Conservation (phyloP, 2,329 filamentous ascomycete genomes). For the Talaromyces sp. region DNA sequence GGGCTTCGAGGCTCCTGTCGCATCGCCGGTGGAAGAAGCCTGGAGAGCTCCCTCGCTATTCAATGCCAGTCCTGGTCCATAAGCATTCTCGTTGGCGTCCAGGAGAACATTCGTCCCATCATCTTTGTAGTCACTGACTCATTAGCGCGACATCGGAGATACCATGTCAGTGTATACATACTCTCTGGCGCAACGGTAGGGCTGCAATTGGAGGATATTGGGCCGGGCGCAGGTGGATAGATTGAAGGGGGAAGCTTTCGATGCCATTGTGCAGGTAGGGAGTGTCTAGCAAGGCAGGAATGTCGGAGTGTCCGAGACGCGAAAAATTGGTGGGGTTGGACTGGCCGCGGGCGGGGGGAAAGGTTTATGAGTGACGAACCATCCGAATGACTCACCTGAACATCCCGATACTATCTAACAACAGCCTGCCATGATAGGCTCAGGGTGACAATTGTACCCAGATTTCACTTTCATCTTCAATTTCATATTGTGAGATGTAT, state of each 20-base stretch:
- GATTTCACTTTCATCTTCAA: too few relatives aligned
- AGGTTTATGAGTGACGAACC: background rate
- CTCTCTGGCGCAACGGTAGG: slow-evolving; percentile 82
- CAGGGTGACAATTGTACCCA: too few relatives aligned
- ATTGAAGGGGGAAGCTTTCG: slow-evolving; percentile 63
- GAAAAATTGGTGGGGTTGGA: slow-evolving; percentile 8
- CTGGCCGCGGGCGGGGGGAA: background rate
- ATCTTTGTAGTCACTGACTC: slow-evolving; percentile 91
- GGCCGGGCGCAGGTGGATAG: slow-evolving; percentile 73
- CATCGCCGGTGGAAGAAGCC: slow-evolving; percentile 44
- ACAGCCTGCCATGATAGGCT: too few relatives aligned
- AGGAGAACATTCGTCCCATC: slow-evolving; percentile 94
- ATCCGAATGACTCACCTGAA: background rate
- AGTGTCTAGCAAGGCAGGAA: background rate
- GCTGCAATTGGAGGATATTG: slow-evolving; percentile 75
- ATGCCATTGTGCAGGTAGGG: slow-evolving; percentile 35
- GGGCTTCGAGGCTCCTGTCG: slow-evolving; percentile 50
- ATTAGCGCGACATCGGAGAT: slow-evolving; percentile 25
- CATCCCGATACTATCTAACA: too few relatives aligned
- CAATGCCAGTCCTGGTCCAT: slow-evolving; percentile 74
- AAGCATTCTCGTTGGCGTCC: slow-evolving; percentile 97
- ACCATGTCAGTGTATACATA: slow-evolving; percentile 47
- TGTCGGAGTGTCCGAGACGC: background rate
- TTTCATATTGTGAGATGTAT: too few relatives aligned
- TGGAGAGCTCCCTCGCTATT: slow-evolving; percentile 52